A percentile compares a stretch with the other conserved stretches of the same genome.
phyloP scores from a whole-genome alignment of 148 eudicot genomes.

The Chenopodium album region DNA sequence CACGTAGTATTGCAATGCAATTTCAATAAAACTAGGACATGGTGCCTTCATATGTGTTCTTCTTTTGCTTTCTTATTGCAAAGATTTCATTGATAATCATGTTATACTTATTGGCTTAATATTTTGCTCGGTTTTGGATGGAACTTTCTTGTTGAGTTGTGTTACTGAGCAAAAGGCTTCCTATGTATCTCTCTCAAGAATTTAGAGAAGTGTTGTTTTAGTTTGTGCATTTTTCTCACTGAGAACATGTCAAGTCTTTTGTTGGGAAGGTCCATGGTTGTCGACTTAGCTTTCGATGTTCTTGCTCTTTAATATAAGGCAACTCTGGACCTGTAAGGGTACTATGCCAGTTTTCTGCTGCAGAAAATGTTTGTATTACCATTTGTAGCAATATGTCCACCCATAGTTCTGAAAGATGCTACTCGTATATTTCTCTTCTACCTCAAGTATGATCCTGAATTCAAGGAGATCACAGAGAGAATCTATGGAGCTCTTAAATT shows the following conservation, averaged over 20 bases:
- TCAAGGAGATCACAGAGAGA: not conserved
- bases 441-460: not conserved
- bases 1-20: conserved; percentile 39
- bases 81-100: conserved; percentile 9
- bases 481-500: not conserved
- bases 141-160: not conserved
- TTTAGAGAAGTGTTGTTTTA: not conserved
- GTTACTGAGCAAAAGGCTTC: not conserved
- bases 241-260: not conserved
- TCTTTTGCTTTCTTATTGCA: conserved; percentile 8
- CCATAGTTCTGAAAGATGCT: not conserved
- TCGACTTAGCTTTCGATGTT: not conserved
- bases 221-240: not conserved
- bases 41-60: conserved; percentile 25
- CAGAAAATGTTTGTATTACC: conserved; percentile 4
- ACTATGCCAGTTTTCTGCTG: not conserved
- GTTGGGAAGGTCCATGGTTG: not conserved
- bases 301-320: not conserved
- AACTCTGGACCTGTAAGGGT: conserved; percentile 4
- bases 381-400: not conserved
- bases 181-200: not conserved
- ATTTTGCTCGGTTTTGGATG: not conserved
- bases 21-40: conserved; percentile 47
- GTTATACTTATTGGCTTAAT: conserved; percentile 1
- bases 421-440: not conserved